phyloP scores from a whole-genome alignment of 2,329 filamentous ascomycete species.

The Fusarium sublunatum region DNA sequence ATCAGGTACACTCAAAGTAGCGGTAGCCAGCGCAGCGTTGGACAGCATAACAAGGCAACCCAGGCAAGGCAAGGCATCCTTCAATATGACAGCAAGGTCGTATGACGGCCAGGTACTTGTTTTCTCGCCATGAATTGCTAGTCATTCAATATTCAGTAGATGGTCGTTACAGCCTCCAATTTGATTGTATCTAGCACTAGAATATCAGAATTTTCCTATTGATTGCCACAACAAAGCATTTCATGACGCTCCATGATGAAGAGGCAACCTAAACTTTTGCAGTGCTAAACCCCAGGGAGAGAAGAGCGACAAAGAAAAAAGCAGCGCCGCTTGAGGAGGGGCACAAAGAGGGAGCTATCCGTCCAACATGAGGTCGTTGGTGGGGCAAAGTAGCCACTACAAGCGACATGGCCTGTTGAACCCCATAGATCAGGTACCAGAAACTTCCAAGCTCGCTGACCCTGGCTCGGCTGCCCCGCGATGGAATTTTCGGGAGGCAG shows the following conservation, averaged over 20 bases:
- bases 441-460: conserved; percentile 29
- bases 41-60: conserved; percentile 3
- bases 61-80: conserved; percentile 4
- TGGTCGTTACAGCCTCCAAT: not conserved
- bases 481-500: conserved; percentile 48
- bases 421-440: conserved; percentile 14
- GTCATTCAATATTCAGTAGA: not conserved
- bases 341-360: conserved; percentile 34
- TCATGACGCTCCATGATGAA: conserved; percentile 35
- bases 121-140: not conserved
- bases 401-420: accelerated
- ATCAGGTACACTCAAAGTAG: conserved; percentile 12
- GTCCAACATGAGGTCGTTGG: conserved; percentile 28
- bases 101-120: conserved; percentile 2
- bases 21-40: conserved; percentile 30
- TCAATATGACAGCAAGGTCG: conserved; percentile 9
- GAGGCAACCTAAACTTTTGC: conserved; percentile 24
- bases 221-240: conserved; percentile 31
- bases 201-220: conserved; percentile 20
- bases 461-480: conserved; percentile 45
- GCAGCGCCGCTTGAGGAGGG: conserved; percentile 33
- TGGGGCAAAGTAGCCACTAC: conserved; percentile 42
- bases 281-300: conserved; percentile 39
- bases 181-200: not conserved
- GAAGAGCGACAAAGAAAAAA: conserved; percentile 36